Base-by-base conservation (phyloP, 2,329 filamentous ascomycete genomes). In the Colletotrichum sp. region DNA sequence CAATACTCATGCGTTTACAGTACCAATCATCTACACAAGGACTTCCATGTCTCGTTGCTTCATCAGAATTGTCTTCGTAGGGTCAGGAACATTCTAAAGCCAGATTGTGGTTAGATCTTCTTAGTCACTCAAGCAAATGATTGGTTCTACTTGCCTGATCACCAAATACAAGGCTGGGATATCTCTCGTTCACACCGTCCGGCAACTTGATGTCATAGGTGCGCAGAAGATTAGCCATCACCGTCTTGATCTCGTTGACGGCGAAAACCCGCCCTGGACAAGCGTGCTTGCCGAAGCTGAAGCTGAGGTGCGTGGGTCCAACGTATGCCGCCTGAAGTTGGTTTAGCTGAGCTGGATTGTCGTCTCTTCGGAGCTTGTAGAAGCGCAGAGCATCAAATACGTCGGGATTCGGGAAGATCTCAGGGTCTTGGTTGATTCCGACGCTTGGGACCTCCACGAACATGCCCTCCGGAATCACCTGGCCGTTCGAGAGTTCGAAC, bases 401-500 rank as follows among this genome's bases (percentile, higher is more conserved):
- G 22, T 86, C 83, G 8, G 87, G 83, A n/a, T 84, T 80, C 9
- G 81, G 79, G 77, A 84, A 87, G 78, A 69, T 27, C 5, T 82
- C 81, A 13, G 82, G 78, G 77, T 88, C 87, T 5, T 78, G 77
- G 65, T 80, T 81, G 75, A 86, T 77, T 34, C 82, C 84, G 18
- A 82, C 80, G 18, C 82, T 77, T 0, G 87, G 84, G 0, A 86
- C 81, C 74, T 88, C 84, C 27, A 89, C 82, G n/a, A 83, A 82
- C 6, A 85, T 84, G 28, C 87, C 87, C 2, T 83, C 81, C 1
- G 87, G 87, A 16, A 89, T 83, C 32, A 85, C 84, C 62, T 90
- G 87, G 27, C 90, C 90, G 79, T 89, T 89, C 58, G 89, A 89
- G 4, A 91, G 87, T 7, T 85, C 86, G 78, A 91, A 85, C 7